Base-by-base conservation (phyloP, 345 rosid genomes). In the Rhizophora apiculata region DNA sequence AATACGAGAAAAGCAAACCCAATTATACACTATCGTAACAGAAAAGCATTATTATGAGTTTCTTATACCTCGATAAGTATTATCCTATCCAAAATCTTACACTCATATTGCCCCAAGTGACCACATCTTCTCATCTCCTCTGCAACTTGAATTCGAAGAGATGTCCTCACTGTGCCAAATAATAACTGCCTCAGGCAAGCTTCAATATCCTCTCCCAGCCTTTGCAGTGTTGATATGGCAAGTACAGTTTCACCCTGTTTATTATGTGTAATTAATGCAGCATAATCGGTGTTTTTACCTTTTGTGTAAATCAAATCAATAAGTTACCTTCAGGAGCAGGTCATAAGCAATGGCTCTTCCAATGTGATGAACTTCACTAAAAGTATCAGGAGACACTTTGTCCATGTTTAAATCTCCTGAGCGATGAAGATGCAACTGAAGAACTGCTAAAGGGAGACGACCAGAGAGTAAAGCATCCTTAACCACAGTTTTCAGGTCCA, bases 291-390 rank as follows among this genome's bases (percentile, higher is more conserved):
- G 53, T 49, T 32, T 21, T 74, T 69, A 66, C 55, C 20, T 54
- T 70, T 10, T 43, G 55, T 62, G 27, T 61, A 66, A 72, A 27
- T 65, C 75, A 74, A 55, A 79, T 57, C 69, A 75, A 63, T 67
- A 73, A 74, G 79, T 68, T 86, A 92, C 99, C 96, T 90, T 89
- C 72, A 90, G 82, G 84, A 95, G 88, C 75, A 92, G 79, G 76
- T 88, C 99, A 86, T 92, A 95, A 71, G 99, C 96, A 78, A 95
- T 88, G 61, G 96, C 89, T 81, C 90, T 86, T 74, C 97, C 99
- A 67, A 87, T 77, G 68, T 86, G 92, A 70, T 85, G 92, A 83
- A 95, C 96, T 95, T 92, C 94, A 72, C 77, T 88, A 75, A 95
- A 95, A 58, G 92, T 85, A 83, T 95, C 97, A 69, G 74, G 82